Evolutionary conservation across 495 filamentous ascomycete genomes (phyloP), one percentile per base, ranked within the genome.

Genomic region (Sordaria brevicollis): DNA sequence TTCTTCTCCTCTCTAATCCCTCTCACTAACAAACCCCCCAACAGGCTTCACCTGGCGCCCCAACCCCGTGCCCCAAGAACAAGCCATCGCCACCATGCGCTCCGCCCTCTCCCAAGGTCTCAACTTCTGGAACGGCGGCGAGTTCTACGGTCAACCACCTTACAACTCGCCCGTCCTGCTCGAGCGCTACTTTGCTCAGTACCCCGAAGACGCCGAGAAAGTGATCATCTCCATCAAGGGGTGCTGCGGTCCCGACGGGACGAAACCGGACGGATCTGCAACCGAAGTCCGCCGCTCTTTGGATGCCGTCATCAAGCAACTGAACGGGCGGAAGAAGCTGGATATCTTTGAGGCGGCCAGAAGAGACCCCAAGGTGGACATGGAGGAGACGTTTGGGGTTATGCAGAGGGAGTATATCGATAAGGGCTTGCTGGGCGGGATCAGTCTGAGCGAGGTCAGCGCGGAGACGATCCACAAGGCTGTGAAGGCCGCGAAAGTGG

Each of bases 271-370:
- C 72, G 87, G 89, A 54, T 88, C 86, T 17, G 85, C 88, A 66
- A 85, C 86, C 72, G 85, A 86, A 69, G 83, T 92, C 3, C 85
- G 88, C 13, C 83, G 85, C 21, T 88, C 86, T 65, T 83, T 97
- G 67, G 91, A 96, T 66, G 85, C 89, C 71, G 86, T 83, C 72
- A 75, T 96, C 57, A 83, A 76, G 35, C 74, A 86, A 35, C 82
- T 92, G 15, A 86, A 89, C 65, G 91, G 90, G 7, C 91, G 89
- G 71, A 95, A 95, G 84, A 89, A 83, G 71, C 79, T 97, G 69
- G 93, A 97, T 79, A 86, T 95, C 67, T 97, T 93, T 72, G 89
- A 94, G 79, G 88, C 81, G 71, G 92, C 90, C 17, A 83, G 93
- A 3, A 85, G 92, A 29, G 93, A 96, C 73, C 83, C 83, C 5